Percentiles rank a stretch among this genome's conserved stretches.
These are phyloP conservation scores for Suillus cothurnatus DNA, from an alignment of 768 basidiomycete genomes.

Conservation along the genomic window DNA sequence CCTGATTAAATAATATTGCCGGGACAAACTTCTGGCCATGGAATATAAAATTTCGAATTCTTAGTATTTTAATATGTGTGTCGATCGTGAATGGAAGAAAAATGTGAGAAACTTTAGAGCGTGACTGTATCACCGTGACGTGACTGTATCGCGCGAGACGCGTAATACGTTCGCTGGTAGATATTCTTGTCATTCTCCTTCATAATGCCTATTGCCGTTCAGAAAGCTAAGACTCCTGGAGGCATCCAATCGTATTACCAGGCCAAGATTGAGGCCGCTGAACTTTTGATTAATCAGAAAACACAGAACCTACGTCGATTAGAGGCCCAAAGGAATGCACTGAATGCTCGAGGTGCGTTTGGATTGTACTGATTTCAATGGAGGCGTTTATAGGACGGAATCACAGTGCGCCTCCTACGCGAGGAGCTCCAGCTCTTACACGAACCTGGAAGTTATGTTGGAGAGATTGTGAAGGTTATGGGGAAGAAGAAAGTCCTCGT, in stretches of 20 bases:
- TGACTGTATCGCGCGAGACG: conserved; percentile 3
- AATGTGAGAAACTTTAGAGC: background rate
- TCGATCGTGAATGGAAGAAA: background rate
- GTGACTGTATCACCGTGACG: background rate
- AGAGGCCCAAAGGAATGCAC: conserved; percentile 95
- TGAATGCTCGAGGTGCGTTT: conserved; percentile 86
- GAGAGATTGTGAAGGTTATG: conserved; percentile 98
- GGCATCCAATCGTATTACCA: conserved; percentile 92
- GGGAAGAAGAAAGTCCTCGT: conserved; percentile 98
- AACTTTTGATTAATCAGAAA: conserved; percentile 92
- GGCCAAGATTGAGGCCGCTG: conserved; percentile 92
- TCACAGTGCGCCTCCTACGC: conserved; percentile 77
- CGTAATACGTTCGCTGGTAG: conserved; percentile 3
- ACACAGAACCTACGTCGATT: conserved; percentile 94
- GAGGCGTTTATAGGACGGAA: conserved; percentile 8
- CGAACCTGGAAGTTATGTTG: conserved; percentile 96
- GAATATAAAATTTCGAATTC: conserved; percentile 1
- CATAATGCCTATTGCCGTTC: conserved; percentile 41
- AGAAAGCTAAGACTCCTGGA: conserved; percentile 46
- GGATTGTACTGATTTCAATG: background rate
- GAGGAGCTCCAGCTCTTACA: conserved; percentile 93
- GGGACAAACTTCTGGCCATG: background rate
- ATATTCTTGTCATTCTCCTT: background rate
- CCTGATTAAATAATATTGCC: background rate
- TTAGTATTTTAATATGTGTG: background rate